Base-by-base conservation (phyloP, 2,329 filamentous ascomycete species). In the Pseudocercospora pini-densiflorae region DNA sequence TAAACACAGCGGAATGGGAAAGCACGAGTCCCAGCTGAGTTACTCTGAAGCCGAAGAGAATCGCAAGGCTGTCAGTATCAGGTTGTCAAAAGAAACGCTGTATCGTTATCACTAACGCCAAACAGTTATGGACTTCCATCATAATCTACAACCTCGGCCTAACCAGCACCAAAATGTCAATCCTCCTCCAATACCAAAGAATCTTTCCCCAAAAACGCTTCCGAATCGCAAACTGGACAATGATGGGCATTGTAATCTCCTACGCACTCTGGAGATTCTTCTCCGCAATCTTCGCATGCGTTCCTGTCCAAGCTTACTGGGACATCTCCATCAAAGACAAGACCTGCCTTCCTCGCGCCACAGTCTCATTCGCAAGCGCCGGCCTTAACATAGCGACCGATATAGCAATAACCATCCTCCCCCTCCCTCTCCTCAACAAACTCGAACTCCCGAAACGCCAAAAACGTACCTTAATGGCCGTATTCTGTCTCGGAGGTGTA, bases 141-240 rank as follows among this genome's bases (percentile, higher is more conserved):
- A 66, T 66, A 31, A 77, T 79, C 19, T 80, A 80, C 70, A 79
- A 80, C 62, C 65, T 77, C 27, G 75, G 74, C 6, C 69, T 79
- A 23, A 73, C 71, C 33, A 77, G 76, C 67, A 80, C 79, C 43
- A 83, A 84, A 71, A 75, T 79, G 5, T 82, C 81, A 0, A 82
- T 84, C 57, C 71, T 84, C 6, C 75, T 83, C 64, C 82, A 83
- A 66, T 84, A 84, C 66, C 78, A 81, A 24, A 79, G 80, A 24
- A 78, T 84, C 40, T 84, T 84, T 58, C 78, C 77, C 5, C 78
- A 77, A 7, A 74, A 71, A 12, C 68, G 70, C 14, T 79, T 81
- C 72, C 76, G 79, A 7, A 65, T 78, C 9, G 64, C 69, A 7
- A 70, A 75, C 40, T 74, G 70, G 7, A 69, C 65, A 24, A 27